Evolutionary conservation across 495 filamentous ascomycete genomes (phyloP), one percentile per base, ranked within the genome.

Genomic region (Neurospora sp.): DNA sequence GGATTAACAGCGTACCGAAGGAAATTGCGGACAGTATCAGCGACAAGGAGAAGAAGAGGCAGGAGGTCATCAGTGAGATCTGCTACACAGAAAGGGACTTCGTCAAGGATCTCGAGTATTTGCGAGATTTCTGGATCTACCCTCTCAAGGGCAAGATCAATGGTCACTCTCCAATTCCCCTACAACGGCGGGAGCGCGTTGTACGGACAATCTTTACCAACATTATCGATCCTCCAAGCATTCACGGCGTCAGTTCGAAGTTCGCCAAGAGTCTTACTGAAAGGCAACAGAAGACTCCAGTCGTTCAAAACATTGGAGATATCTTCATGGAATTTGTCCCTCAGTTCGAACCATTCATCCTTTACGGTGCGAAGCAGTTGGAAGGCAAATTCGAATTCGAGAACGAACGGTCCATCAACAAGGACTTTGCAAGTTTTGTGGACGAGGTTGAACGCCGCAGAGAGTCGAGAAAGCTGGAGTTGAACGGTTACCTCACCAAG

Each of bases 31-130:
- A 98, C 77, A 90, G 90, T 78, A 89, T 97, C 39, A 88, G 89
- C 54, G 96, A 99, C 74, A 89, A 87, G 74, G 96, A 99, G 80
- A 96, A 97, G 90, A 98, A 98, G 83, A 90, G 96, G 11, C 96
- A 99, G 79, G 96, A 99, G 79, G 91, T 98, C 73, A 98, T 99
- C 75, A 97, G 95, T 35, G 96, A 99, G 80, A 90, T 97, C 75
- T 97, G 97, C 90, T 99, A 99, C 81, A 99, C 96, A 0, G 96
- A 99, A 81, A 90, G 96, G 46, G 96, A 99, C 82, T 99, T 99
- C 77, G 96, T 99, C 80, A 99, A 99, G 85, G 96, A 99, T 80
- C 86, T 99, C 76, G 96, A 99, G 80, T 99, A 99, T 79, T 83
- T 99, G 39, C 90, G 95, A 74, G 96, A 99, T 84, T 98, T 98